Percentiles rank a stretch among this genome's conserved stretches.
Evolutionary conservation across 108 stramenopile genomes (phyloP).

Genomic region (Cyclotella baltica): DNA sequence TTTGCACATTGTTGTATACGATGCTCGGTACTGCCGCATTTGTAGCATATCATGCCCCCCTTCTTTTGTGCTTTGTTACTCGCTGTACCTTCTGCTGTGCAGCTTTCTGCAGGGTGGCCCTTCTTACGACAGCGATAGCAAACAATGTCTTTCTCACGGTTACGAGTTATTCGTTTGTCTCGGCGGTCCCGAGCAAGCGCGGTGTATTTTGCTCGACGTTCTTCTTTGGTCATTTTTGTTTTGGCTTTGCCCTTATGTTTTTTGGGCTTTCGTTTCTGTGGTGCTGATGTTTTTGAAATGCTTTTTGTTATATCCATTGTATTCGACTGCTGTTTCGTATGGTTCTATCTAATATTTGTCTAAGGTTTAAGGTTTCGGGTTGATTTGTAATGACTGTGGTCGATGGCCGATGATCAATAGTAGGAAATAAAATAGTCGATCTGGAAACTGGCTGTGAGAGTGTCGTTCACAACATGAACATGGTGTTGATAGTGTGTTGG

Average conservation of each 20-base stretch:
- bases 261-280: background rate
- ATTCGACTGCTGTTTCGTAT: background rate
- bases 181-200: constrained; percentile 73
- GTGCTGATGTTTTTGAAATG: background rate
- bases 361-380: too few relatives aligned
- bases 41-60: constrained; percentile 68
- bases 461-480: too few relatives aligned
- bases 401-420: too few relatives aligned
- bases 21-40: constrained; percentile 84
- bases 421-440: too few relatives aligned
- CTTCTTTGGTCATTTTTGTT: constrained; percentile 84
- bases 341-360: background rate
- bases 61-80: constrained; percentile 15
- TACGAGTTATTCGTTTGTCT: constrained; percentile 38
- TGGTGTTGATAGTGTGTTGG: too few relatives aligned
- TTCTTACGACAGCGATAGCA: constrained; percentile 77
- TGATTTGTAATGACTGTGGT: too few relatives aligned
- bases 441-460: too few relatives aligned
- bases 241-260: constrained; percentile 44
- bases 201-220: constrained; percentile 81
- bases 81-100: constrained; percentile 41
- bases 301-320: background rate
- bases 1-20: constrained; percentile 68
- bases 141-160: constrained; percentile 48
- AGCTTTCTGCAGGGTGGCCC: constrained; percentile 73